phyloP scores from a whole-genome alignment of 78 protist genomes.

The Parvularia atlantis region DNA sequence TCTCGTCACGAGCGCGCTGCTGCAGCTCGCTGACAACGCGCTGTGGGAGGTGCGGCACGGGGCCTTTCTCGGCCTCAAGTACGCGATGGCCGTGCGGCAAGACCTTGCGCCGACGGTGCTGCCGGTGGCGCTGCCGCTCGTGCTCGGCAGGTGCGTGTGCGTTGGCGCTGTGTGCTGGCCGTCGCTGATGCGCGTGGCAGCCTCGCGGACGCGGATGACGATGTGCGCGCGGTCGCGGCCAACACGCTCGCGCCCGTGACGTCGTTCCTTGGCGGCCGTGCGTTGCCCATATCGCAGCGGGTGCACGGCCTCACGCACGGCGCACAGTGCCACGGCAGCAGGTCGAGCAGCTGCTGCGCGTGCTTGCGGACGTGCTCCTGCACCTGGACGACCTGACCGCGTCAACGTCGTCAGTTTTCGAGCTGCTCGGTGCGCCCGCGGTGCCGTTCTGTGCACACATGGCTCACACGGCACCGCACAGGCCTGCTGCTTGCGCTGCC shows the following conservation, averaged over 20 bases:
- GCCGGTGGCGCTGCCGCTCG: constrained; percentile 3
- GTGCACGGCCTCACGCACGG: neutral
- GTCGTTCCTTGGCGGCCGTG: no score
- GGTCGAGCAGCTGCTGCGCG: neutral
- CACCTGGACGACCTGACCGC: constrained; percentile 47
- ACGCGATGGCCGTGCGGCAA: constrained; percentile 30
- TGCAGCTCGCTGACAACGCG: neutral
- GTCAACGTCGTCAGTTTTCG: constrained; percentile 23
- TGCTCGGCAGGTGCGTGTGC: neutral
- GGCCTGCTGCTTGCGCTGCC: neutral
- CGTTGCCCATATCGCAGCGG: no score
- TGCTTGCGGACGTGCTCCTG: constrained; percentile 30
- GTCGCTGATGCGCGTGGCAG: neutral
- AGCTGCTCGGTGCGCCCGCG: constrained; percentile 5
- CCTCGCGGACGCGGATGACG: constrained; percentile 44
- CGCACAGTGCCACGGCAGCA: no score
- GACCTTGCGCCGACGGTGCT: constrained; percentile 7
- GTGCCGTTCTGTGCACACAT: neutral
- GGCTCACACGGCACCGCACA: neutral
- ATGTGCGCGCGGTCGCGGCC: constrained; percentile 53
- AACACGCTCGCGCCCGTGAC: constrained; percentile 23
- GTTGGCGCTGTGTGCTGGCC: no score
- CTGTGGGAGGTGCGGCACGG: constrained; percentile 56
- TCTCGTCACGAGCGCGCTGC: neutral
- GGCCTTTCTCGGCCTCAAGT: constrained; percentile 49